Base-by-base conservation (phyloP, 2,329 filamentous ascomycete genomes). In the Aspergillus caelatus region DNA sequence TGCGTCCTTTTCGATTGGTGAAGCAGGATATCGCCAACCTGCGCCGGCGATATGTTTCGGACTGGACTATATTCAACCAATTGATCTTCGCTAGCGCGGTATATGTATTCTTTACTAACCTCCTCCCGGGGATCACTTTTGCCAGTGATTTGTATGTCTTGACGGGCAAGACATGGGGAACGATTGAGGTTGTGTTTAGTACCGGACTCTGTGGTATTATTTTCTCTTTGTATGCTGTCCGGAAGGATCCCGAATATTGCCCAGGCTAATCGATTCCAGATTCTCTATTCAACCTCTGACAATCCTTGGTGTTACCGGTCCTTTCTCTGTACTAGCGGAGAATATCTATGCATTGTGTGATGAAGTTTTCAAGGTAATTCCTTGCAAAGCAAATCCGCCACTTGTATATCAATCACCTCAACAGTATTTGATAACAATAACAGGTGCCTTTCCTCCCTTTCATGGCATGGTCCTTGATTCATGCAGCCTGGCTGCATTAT, bases 381-480 rank as follows among this genome's bases (percentile, higher is more conserved):
- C 28, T 14, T 32, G 6, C 16, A n/a, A 6, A 21, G 48, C 28
- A 34, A 52, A 26, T 4, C 9, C 10, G 9, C 11, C 14, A 32
- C 16, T 30, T 30, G 14, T 30, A 16, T 28, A 9, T 14, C 23
- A 5, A 9, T 14, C 23, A 5, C 19, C 6, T 36, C 5, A 2
- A 0, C 7, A 6, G 16, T 14, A 19, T 12, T 39, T 59, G 43
- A 5, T 50, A 10, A 28, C 16, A 6, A 11, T 46, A 2, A 28
- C n/a, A 74, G 68, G 66, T 71, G 26, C 79, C 85, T 23, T 90
- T 89, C 71, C 78, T 90, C n/a, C 83, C 85, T 1, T 85, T 90
- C 72, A 90, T 90, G 86, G 86, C 88, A 2, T 90, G 88, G 88
- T 84, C 86, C 2, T 81, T 89, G 41, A 88, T 90, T 58, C 88